Conservation (phyloP, 257 asterid genomes). For the Eustoma russellianum region DNA sequence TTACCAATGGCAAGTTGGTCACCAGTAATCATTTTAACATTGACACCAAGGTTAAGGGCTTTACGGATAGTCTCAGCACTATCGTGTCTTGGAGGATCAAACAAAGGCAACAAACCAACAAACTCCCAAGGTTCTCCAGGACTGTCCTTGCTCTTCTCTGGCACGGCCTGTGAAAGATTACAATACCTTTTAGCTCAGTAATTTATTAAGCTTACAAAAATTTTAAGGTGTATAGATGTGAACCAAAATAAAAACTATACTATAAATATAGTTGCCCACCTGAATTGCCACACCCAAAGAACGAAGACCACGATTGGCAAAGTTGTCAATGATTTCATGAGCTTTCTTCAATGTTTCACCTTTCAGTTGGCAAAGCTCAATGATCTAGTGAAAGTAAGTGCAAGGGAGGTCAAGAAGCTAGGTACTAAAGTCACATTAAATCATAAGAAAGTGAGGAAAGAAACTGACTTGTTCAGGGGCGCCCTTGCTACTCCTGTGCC, state of each 20-base stretch:
- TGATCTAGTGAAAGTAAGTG: conserved; percentile 32
- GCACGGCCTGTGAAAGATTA: conserved; percentile 32
- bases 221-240: not conserved
- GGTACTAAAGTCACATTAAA: not conserved
- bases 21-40: conserved; percentile 91
- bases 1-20: conserved; percentile 89
- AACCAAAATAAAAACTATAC: not conserved
- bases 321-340: conserved; percentile 52
- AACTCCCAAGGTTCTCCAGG: conserved; percentile 75
- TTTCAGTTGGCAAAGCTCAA: conserved; percentile 61
- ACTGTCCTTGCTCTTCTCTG: conserved; percentile 58
- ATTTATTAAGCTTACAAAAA: not conserved
- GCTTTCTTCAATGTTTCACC: conserved; percentile 51
- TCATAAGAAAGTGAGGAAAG: not conserved
- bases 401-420: not conserved
- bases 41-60: conserved; percentile 84
- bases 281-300: conserved; percentile 72
- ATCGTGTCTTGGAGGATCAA: conserved; percentile 94
- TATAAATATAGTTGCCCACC: too few relatives aligned
- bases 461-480: conserved; percentile 79
- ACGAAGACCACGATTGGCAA: conserved; percentile 86
- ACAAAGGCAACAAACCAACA: conserved; percentile 69
- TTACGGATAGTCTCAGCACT: conserved; percentile 78
- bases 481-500: conserved; percentile 85
- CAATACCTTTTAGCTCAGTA: not conserved